Conservation (phyloP, 805 yeast genomes). For the Cyberlindnera misumaiensis region DNA sequence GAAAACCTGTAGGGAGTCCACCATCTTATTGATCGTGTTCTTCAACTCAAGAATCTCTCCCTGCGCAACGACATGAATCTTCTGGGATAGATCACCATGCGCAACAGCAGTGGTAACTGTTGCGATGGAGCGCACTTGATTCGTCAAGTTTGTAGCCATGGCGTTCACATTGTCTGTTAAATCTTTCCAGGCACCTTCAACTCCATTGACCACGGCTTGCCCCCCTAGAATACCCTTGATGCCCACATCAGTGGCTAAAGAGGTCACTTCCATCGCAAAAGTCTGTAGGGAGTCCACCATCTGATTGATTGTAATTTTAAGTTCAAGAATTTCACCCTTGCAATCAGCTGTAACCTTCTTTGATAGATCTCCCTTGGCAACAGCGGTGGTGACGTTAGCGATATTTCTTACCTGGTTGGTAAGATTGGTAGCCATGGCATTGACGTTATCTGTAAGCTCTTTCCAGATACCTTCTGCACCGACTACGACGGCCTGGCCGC, state of each 20-base stretch:
- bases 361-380: conserved; percentile 82
- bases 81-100: conserved; percentile 85
- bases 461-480: conserved; percentile 87
- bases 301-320: conserved; percentile 80
- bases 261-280: conserved; percentile 81
- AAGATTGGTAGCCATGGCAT: conserved; percentile 83
- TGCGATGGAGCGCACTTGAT: conserved; percentile 89
- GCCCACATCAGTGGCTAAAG: conserved; percentile 90
- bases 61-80: conserved; percentile 84
- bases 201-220: conserved; percentile 85
- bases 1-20: conserved; percentile 80
- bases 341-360: conserved; percentile 86
- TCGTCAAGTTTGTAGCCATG: conserved; percentile 86
- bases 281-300: conserved; percentile 90
- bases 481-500: conserved; percentile 81
- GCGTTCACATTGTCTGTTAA: conserved; percentile 87
- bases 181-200: conserved; percentile 89
- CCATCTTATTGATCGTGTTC: conserved; percentile 87
- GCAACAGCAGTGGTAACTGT: conserved; percentile 92
- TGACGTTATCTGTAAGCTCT: conserved; percentile 81
- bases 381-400: conserved; percentile 81
- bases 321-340: conserved; percentile 82
- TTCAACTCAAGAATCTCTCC: conserved; percentile 85
- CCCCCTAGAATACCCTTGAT: conserved; percentile 89
- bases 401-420: conserved; percentile 86